Evolutionary conservation across 2,329 filamentous ascomycete genomes (phyloP).

Genomic region (Huntiella decipiens): DNA sequence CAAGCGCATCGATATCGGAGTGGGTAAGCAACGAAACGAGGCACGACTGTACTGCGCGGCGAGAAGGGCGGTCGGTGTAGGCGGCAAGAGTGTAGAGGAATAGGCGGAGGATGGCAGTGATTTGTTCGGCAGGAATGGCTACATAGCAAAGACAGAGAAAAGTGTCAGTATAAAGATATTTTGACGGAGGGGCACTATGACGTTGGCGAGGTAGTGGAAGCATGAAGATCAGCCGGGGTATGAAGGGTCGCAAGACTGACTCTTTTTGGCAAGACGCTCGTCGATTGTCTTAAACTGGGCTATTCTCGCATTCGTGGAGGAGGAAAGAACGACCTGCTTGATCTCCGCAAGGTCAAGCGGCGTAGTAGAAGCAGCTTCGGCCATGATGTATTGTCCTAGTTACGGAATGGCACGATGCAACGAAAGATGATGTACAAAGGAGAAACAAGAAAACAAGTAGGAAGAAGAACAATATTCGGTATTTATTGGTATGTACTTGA

Average conservation of each 20-base stretch:
- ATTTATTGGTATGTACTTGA: too few species aligned
- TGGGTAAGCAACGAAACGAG: slow-evolving; percentile 46
- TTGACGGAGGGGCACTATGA: slow-evolving; percentile 1
- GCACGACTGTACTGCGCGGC: slow-evolving; percentile 66
- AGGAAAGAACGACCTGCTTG: slow-evolving; percentile 36
- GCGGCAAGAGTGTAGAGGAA: slow-evolving; percentile 76
- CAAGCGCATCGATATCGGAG: slow-evolving; percentile 29
- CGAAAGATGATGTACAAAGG: not conserved
- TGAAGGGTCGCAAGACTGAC: slow-evolving; percentile 21
- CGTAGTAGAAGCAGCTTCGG: slow-evolving; percentile 14
- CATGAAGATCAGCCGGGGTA: slow-evolving; percentile 10
- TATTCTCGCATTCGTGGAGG: slow-evolving; percentile 39
- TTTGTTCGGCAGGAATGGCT: slow-evolving; percentile 30
- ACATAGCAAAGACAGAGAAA: slow-evolving; percentile 3
- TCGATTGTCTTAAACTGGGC: slow-evolving; percentile 35
- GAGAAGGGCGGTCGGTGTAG: slow-evolving; percentile 71
- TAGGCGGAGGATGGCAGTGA: slow-evolving; percentile 42
- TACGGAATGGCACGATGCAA: slow-evolving; percentile 1
- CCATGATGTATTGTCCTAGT: slow-evolving; percentile 8
- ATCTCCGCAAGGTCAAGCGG: slow-evolving; percentile 31
- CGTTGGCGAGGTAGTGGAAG: not conserved
- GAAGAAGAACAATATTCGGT: too few species aligned
- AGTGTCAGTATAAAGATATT: slow-evolving; percentile 1
- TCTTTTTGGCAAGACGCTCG: slow-evolving; percentile 34
- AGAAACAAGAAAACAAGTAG: not conserved